Conservation (phyloP, 805 yeast species). For the Saturnispora dispora region DNA sequence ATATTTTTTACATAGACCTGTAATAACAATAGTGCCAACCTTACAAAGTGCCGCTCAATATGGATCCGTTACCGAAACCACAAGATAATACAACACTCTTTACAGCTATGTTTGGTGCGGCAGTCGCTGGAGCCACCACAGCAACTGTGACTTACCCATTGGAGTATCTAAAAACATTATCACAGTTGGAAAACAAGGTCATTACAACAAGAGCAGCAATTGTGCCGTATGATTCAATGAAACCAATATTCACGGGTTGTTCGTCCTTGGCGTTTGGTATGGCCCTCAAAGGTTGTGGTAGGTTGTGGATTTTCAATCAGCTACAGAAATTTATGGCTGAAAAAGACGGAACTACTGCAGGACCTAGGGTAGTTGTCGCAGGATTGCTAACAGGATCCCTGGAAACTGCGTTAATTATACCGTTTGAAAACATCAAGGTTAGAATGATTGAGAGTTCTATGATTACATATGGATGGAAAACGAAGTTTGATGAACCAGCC, state of each 20-base stretch:
- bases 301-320: constrained; percentile 69
- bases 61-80: constrained; percentile 21
- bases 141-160: constrained; percentile 63
- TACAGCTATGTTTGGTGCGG: constrained; percentile 52
- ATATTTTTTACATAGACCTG: too few relatives aligned
- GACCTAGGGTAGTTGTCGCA: constrained; percentile 76
- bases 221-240: constrained; percentile 26
- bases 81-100: constrained; percentile 34
- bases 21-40: background rate
- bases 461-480: constrained; percentile 22
- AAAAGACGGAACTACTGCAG: constrained; percentile 51
- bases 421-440: constrained; percentile 81
- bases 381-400: constrained; percentile 75
- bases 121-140: constrained; percentile 53
- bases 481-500: constrained; percentile 13
- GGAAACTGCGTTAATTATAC: constrained; percentile 78
- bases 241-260: constrained; percentile 47
- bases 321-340: constrained; percentile 61
- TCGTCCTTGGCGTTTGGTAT: constrained; percentile 70
- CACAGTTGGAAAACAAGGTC: constrained; percentile 44
- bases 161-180: constrained; percentile 57
- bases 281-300: constrained; percentile 58
- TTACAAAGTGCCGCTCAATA: background rate
- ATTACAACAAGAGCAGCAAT: constrained; percentile 23
- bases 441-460: constrained; percentile 66